phyloP scores from a whole-genome alignment of 257 asterid species.

The Nicotiana knightiana region DNA sequence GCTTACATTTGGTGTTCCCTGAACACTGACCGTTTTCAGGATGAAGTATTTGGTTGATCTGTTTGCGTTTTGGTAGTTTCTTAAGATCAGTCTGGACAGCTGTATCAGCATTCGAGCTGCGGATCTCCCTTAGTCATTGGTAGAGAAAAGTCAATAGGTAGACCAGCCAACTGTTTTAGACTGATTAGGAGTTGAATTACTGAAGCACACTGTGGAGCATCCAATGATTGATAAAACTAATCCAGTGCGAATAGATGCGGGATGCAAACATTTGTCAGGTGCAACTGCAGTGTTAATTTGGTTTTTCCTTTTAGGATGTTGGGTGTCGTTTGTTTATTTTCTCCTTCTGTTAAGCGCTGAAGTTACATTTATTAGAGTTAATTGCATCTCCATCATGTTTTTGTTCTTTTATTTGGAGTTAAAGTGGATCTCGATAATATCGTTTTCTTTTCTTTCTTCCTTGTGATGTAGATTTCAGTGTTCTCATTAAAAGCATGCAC shows the following conservation, averaged over 20 bases:
- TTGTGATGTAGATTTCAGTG: background rate
- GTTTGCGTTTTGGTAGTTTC: background rate
- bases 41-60: background rate
- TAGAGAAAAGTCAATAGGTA: background rate
- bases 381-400: background rate
- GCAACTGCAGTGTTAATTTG: background rate
- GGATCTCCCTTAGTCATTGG: background rate
- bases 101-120: background rate
- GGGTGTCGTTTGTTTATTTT: background rate
- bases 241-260: background rate
- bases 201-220: background rate
- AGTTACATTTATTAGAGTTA: background rate
- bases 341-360: background rate
- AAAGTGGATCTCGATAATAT: background rate
- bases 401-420: background rate
- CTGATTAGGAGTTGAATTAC: background rate
- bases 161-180: background rate
- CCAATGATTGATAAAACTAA: background rate
- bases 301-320: background rate
- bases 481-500: background rate
- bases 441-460: background rate
- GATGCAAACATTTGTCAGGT: background rate
- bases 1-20: background rate
- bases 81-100: background rate
- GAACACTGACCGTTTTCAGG: background rate